Evolutionary conservation across 208 protist species (phyloP).

Genomic region (Trypanosomatidae sp.): DNA sequence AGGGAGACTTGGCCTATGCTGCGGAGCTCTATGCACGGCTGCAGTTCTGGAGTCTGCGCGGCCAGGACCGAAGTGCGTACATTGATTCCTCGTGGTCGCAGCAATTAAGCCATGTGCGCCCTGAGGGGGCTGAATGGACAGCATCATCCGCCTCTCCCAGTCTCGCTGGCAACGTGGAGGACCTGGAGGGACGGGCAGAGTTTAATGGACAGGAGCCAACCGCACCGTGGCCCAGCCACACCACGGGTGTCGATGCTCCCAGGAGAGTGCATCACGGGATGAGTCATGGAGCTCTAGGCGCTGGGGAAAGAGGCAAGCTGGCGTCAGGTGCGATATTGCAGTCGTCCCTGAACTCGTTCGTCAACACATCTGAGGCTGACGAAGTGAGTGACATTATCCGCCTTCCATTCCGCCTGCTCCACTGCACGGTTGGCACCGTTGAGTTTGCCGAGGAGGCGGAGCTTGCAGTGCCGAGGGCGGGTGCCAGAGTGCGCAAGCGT

Average conservation of each 20-base stretch:
- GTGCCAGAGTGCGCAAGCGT: not conserved
- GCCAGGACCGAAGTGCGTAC: slow-evolving; percentile 49
- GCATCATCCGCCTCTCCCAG: not conserved
- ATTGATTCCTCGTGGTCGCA: slow-evolving; percentile 23
- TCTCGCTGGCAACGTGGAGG: too few relatives aligned
- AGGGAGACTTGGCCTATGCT: slow-evolving; percentile 64
- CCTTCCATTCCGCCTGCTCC: slow-evolving; percentile 17
- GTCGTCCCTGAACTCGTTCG: not conserved
- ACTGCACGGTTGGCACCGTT: slow-evolving; percentile 25
- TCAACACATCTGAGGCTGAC: not conserved
- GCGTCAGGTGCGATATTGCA: not conserved
- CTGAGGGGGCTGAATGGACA: not conserved
- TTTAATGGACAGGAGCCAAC: not conserved
- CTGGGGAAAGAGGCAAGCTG: not conserved
- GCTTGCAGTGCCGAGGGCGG: not conserved
- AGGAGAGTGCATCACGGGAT: not conserved
- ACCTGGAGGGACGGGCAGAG: not conserved
- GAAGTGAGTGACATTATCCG: not conserved
- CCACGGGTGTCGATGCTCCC: not conserved
- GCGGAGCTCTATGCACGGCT: slow-evolving; percentile 64
- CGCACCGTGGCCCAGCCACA: not conserved
- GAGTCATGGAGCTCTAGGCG: not conserved
- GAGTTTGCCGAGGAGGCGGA: slow-evolving; percentile 14
- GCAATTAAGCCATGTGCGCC: not conserved
- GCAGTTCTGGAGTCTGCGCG: slow-evolving; percentile 73